Evolutionary conservation across 2,329 filamentous ascomycete genomes (phyloP), one percentile per base, ranked within the genome.

Genomic region (Cladosporium phlei): DNA sequence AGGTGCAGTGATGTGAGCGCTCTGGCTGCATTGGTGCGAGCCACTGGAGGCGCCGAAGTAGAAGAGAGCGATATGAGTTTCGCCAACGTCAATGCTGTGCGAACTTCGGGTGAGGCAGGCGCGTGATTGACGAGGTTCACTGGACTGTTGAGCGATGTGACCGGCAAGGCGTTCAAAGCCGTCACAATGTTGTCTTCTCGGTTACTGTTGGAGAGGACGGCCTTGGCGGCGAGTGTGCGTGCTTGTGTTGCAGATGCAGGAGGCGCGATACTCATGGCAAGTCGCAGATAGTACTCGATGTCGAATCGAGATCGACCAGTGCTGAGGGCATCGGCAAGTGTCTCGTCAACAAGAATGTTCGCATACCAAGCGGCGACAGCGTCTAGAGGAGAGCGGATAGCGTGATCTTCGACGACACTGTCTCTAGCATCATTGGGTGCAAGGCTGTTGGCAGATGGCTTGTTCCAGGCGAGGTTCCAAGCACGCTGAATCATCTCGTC

Each of bases 351-450:
- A 10, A 80, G 74, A 46, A 84, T 75, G 53, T 81, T 88, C 0
- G 90, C 94, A 72, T 83, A 93, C 90, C 90, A 96, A 2, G 90
- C 88, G 5, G 90, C 88, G 42, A 96, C 80, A 10, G 88, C 89
- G 65, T 96, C 91, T 54, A 96, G 78, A 0, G 90, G 88, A 14
- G 88, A 93, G 43, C 86, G 81, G 50, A 96, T 86, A 2, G 88
- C 84, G 43, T 81, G 80, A 59, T 96, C 91, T 49, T 93, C 86
- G 3, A 93, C 86, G 1, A 95, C 88, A 5, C 79, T 76, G 61
- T 94, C 86, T 75, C 94, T 85, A 38, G 86, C 81, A 43, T 84
- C 80, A 52, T 87, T 84, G 3, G 76, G 72, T 33, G 75, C 69
- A 0, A 82, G 77, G 22, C 83, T 80, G 58, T 86, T 74, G 2